phyloP scores from a whole-genome alignment of 1,139 yeast genomes.

The Sugiyamaella paludigena region DNA sequence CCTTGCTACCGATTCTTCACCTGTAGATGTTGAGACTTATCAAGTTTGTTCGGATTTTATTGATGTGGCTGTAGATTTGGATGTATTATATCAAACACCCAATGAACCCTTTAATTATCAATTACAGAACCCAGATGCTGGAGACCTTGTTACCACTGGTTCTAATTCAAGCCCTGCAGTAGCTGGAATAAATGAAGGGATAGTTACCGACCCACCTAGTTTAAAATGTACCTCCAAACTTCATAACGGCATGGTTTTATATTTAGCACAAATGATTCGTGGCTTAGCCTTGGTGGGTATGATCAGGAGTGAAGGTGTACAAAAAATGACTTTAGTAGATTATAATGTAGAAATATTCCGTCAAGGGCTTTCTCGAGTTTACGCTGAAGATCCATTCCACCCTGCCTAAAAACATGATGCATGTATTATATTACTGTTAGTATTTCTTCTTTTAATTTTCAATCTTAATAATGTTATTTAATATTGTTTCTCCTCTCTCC shows the following conservation, averaged over 20 bases:
- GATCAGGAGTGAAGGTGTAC: constrained; percentile 55
- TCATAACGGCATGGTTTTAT: constrained; percentile 78
- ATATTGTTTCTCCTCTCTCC: too few species aligned
- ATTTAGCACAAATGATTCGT: constrained; percentile 86
- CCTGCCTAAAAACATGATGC: neutral
- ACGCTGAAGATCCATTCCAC: constrained; percentile 32
- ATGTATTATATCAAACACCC: constrained; percentile 39
- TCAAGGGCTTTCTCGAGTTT: constrained; percentile 73
- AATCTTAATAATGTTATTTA: neutral
- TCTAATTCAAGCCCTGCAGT: constrained; percentile 8
- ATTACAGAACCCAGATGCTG: constrained; percentile 3
- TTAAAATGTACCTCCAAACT: constrained; percentile 70
- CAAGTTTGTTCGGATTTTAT: constrained; percentile 97
- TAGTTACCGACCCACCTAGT: constrained; percentile 32
- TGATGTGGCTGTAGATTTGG: constrained; percentile 88
- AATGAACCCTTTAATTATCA: constrained; percentile 13
- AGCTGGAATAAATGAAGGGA: neutral
- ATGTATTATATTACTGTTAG: neutral
- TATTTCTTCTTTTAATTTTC: neutral
- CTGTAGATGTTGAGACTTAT: constrained; percentile 91
- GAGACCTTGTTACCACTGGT: neutral
- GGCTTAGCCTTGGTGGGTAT: constrained; percentile 90
- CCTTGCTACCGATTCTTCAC: constrained; percentile 93
- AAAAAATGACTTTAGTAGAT: constrained; percentile 69
- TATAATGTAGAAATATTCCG: constrained; percentile 84